phyloP scores from a whole-genome alignment of 257 asterid genomes.

The Haberlea rhodopensis region DNA sequence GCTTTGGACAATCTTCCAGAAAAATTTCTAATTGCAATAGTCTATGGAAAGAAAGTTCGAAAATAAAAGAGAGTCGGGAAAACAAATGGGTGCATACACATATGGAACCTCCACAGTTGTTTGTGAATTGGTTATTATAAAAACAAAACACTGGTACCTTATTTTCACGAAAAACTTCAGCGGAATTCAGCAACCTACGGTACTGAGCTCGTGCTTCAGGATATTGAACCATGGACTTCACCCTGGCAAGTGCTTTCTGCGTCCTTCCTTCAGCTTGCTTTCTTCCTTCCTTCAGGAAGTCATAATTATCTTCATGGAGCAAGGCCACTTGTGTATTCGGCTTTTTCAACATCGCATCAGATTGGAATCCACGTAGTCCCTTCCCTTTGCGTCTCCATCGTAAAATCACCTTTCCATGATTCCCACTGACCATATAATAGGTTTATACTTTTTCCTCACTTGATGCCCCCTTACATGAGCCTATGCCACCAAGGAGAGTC shows the following conservation, averaged over 20 bases:
- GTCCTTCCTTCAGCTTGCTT: constrained; percentile 81
- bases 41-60: too few relatives aligned
- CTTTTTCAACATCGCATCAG: constrained; percentile 47
- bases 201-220: constrained; percentile 93
- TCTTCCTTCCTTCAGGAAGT: constrained; percentile 81
- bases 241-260: constrained; percentile 86
- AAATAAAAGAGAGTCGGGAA: neutral
- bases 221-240: constrained; percentile 82
- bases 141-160: constrained; percentile 48
- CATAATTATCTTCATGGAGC: constrained; percentile 70
- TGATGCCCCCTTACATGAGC: constrained; percentile 99
- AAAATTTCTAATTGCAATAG: neutral
- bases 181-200: constrained; percentile 79
- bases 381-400: constrained; percentile 93
- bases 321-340: constrained; percentile 33
- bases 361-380: constrained; percentile 81
- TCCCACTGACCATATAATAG: constrained; percentile 90
- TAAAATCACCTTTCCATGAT: constrained; percentile 85
- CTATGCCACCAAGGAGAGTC: constrained; percentile 44
- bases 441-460: constrained; percentile 81
- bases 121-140: neutral
- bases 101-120: neutral
- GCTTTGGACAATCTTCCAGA: too few relatives aligned
- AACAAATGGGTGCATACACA: neutral
- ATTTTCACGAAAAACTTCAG: constrained; percentile 74